Conservation (phyloP, 2,329 filamentous ascomycete species). For the Colletotrichum salicis region DNA sequence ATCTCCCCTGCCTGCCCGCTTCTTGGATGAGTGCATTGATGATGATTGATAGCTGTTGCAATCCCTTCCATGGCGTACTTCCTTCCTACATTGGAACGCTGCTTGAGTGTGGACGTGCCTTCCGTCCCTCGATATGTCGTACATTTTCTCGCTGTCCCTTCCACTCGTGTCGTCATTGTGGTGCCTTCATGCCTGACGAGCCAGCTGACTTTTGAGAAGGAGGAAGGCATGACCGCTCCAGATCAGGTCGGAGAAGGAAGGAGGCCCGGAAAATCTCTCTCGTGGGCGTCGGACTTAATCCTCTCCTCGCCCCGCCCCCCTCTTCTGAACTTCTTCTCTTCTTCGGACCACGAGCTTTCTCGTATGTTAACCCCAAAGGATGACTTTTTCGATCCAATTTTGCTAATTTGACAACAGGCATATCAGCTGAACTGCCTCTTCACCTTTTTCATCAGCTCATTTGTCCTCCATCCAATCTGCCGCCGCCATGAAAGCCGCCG, state of each 20-base stretch:
- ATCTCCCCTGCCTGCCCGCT: too few relatives aligned
- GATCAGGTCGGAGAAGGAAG: background rate
- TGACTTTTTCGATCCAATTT: background rate
- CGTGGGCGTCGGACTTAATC: background rate
- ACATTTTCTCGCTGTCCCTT: background rate
- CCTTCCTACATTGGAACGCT: too few relatives aligned
- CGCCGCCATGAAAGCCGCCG: background rate
- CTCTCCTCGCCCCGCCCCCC: background rate
- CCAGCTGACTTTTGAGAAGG: background rate
- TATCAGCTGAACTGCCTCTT: background rate
- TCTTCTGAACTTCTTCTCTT: background rate
- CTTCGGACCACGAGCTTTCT: background rate
- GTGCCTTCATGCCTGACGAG: background rate
- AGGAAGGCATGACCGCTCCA: background rate
- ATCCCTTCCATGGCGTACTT: too few relatives aligned
- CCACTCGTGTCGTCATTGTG: background rate
- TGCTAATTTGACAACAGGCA: background rate
- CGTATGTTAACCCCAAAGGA: background rate
- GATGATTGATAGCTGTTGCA: background rate
- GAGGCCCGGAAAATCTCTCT: background rate
- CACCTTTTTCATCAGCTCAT: background rate
- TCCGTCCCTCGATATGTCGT: background rate
- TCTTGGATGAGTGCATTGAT: too few relatives aligned
- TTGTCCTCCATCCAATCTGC: too few relatives aligned
- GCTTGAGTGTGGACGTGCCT: too few relatives aligned